Base-by-base conservation (phyloP, 2,329 filamentous ascomycete species). In the Stemphylium lycopersici region DNA sequence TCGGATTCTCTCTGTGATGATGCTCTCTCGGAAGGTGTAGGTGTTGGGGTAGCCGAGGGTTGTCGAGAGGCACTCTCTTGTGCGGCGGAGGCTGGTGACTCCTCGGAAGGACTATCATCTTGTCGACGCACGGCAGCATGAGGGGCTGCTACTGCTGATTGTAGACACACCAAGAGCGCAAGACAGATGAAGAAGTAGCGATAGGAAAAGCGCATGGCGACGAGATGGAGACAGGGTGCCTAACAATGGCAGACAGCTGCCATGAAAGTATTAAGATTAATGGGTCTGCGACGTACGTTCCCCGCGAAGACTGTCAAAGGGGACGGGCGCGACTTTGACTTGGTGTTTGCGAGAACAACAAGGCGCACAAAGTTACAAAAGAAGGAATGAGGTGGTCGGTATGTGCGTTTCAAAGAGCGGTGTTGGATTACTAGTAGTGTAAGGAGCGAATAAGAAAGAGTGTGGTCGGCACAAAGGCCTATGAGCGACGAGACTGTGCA, bases 191-290 rank as follows among this genome's bases (percentile, higher is more conserved):
- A 29, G 22, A 73, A 59, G 48, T 63, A 59, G 43, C 58, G 61
- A 48, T 61, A 58, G 40, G 66, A 66, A 12, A 54, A 47, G 40
- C 63, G 69, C 72, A 74, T 75, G 52, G 58, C 53, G 68, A 54
- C 39, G 39, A 36, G 31, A 42, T 46, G 51, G 38, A 43, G 49
- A 26, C 40, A 38, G 42, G 31, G 49, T 47, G 29, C 57, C 64
- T 60, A 69, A 39, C 37, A 48, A 39, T 31, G 41, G 38, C 41
- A 32, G 49, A 38, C 55, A 52, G 56, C 50, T 57, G 61, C 66
- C 70, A 73, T 74, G 48, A 54, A 59, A 55, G 40, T 50, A 62
- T 62, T 65, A 62, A 34, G 55, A 61, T 66, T 59, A 58, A 22
- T n/a, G 26, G 26, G 32, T 37, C 10, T 16, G 38, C 26, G 26